These are phyloP conservation scores for Coprinopsis strossmayeri DNA, from an alignment of 768 basidiomycete species.

Conservation along the genomic window DNA sequence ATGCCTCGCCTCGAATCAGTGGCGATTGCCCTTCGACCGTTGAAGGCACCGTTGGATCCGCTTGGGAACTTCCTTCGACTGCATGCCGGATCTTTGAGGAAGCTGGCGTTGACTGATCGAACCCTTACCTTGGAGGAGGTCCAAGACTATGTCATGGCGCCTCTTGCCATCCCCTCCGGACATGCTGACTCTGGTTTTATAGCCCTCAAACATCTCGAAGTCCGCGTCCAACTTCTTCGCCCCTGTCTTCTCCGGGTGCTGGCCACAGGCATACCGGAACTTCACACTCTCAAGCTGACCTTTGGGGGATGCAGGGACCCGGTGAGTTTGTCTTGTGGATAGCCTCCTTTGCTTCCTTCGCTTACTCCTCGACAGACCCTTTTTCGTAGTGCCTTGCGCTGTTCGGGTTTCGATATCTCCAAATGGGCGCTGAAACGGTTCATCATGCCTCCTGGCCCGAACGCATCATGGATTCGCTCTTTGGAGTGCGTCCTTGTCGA, in stretches of 20 bases:
- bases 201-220: conserved; percentile 2
- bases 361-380: not conserved
- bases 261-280: conserved; percentile 5
- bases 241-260: conserved; percentile 4
- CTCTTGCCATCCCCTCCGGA: conserved; percentile 10
- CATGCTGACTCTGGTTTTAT: not conserved
- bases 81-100: conserved; percentile 23
- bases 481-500: conserved; percentile 7
- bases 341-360: not conserved
- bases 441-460: conserved; percentile 4
- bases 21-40: conserved; percentile 32
- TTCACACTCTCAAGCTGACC: conserved; percentile 8
- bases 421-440: conserved; percentile 6
- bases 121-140: conserved; percentile 26
- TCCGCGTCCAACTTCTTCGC: conserved; percentile 7
- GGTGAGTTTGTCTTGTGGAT: not conserved
- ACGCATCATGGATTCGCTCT: conserved; percentile 6
- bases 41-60: conserved; percentile 24
- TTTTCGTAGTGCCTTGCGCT: not conserved
- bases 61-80: conserved; percentile 24
- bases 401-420: not conserved
- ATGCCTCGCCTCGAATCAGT: conserved; percentile 27
- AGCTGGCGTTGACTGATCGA: conserved; percentile 32
- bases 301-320: conserved; percentile 6
- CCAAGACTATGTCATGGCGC: conserved; percentile 17